Base-by-base conservation (phyloP, 1,284 basidiomycete genomes). In the Omphalotus olearius region DNA sequence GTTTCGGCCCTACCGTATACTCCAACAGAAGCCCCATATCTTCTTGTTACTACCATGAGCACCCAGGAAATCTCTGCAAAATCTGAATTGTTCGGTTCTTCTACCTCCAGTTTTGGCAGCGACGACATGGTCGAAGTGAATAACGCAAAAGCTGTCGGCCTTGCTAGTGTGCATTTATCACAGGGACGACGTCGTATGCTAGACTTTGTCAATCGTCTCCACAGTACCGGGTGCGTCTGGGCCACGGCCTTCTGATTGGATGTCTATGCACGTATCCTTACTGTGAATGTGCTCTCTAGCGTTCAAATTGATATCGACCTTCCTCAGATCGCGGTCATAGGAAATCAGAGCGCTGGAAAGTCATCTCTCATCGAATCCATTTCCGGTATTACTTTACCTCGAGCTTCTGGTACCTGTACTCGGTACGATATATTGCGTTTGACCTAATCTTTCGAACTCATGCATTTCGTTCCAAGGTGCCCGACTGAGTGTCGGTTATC, bases 151-250 rank as follows among this genome's bases (percentile, higher is more conserved):
- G 30, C 30, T 9, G 68, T 80, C 4, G 80, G 80, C 1, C 70
- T 82, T 0, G 73, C 78, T 0, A 69, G 75, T 51, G 66, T 72
- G 0, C 47, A 62, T 7, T 60, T 73, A 5, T 66, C 70, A 0
- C 61, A 62, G 1, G 63, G 60, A 3, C 66, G 76, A 6, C 69
- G 72, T 6, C 58, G 58, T 0, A 76, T 80, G 70, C 66, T 83
- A 0, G 78, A 80, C 50, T 57, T 80, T 0, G 69, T 81, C 3
- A 81, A 82, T 54, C 70, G 72, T 1, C 60, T 84, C 0, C 76
- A 74, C n/a, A 74, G 66, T 30, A 83, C 80, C 1, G 83, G 82
- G 82, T 82, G 51, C 3, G 65, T 41, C 43, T 39, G 16, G n/a
- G 26, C 50, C 45, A 40, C 35, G n/a, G 35, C 33, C 41, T 35